phyloP scores from a whole-genome alignment of 192 early-diverging fungal species.

The Mortierella claussenii region DNA sequence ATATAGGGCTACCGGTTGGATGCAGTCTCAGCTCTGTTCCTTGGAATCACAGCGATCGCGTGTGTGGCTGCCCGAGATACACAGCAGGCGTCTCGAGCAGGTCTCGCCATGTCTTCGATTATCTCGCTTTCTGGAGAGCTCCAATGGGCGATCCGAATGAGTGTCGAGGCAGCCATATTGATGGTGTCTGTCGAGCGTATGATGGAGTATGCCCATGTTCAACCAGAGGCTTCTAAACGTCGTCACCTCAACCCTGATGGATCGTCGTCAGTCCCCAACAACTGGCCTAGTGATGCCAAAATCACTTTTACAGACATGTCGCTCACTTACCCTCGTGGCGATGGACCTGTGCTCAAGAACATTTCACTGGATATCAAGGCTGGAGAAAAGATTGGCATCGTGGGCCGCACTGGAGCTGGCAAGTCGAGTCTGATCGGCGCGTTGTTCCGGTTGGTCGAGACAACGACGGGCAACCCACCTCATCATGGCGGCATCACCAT shows the following conservation, averaged over 20 bases:
- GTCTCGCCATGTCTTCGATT: conserved; percentile 61
- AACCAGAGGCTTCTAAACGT: conserved; percentile 57
- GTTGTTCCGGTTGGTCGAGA: conserved; percentile 77
- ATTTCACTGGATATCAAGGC: conserved; percentile 71
- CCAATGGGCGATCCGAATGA: conserved; percentile 64
- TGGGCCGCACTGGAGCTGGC: conserved; percentile 34
- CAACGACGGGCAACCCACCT: conserved; percentile 44
- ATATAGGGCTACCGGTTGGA: conserved; percentile 60
- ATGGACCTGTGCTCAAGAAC: conserved; percentile 60
- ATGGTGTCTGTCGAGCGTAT: conserved; percentile 73
- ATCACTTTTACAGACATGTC: conserved; percentile 66
- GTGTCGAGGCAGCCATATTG: conserved; percentile 51
- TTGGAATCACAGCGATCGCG: conserved; percentile 57
- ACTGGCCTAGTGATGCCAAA: conserved; percentile 69
- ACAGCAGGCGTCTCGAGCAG: conserved; percentile 60
- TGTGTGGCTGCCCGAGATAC: conserved; percentile 55
- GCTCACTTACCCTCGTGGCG: conserved; percentile 61
- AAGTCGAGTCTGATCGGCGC: conserved; percentile 65
- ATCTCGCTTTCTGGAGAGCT: conserved; percentile 64
- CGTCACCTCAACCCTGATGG: conserved; percentile 20
- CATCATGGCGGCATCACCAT: conserved; percentile 61
- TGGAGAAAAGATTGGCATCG: conserved; percentile 21
- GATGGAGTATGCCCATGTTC: conserved; percentile 58
- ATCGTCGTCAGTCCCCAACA: conserved; percentile 27
- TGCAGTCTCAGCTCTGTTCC: conserved; percentile 56